phyloP scores from a whole-genome alignment of 441 rosid genomes.

The Croton laevigatus region DNA sequence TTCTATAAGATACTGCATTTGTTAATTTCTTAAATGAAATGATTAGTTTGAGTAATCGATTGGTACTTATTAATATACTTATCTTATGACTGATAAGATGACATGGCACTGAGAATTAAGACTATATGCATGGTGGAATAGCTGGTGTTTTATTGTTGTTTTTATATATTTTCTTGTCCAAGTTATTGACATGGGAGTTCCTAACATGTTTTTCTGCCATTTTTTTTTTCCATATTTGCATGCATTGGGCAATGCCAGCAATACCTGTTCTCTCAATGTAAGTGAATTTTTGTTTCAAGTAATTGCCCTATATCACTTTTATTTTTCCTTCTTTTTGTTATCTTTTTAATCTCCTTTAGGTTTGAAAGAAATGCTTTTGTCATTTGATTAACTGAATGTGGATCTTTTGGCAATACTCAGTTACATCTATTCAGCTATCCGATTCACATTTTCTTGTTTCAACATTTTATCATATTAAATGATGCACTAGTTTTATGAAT shows the following conservation, averaged over 20 bases:
- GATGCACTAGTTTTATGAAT: background rate
- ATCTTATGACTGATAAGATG: background rate
- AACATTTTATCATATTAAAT: background rate
- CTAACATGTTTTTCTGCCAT: slow-evolving; percentile 28
- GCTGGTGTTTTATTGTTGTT: background rate
- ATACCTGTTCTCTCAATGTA: slow-evolving; percentile 97
- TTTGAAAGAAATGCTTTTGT: background rate
- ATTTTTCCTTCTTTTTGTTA: background rate
- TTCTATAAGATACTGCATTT: slow-evolving; percentile 14
- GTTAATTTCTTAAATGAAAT: slow-evolving; percentile 6
- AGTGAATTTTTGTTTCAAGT: slow-evolving; percentile 36
- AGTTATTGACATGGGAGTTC: slow-evolving; percentile 15
- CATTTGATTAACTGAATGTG: background rate
- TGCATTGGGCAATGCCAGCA: slow-evolving; percentile 58
- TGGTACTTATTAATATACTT: background rate
- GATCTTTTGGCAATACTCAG: too few relatives aligned
- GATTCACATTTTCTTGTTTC: background rate
- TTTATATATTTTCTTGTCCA: background rate
- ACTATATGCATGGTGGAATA: background rate
- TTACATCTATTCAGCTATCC: too few relatives aligned
- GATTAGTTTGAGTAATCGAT: background rate
- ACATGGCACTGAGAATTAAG: background rate
- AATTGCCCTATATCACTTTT: background rate
- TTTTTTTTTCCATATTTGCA: slow-evolving; percentile 35
- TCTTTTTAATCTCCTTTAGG: background rate